Conservation (phyloP, 2,329 filamentous ascomycete genomes). For the Hortaea werneckii region DNA sequence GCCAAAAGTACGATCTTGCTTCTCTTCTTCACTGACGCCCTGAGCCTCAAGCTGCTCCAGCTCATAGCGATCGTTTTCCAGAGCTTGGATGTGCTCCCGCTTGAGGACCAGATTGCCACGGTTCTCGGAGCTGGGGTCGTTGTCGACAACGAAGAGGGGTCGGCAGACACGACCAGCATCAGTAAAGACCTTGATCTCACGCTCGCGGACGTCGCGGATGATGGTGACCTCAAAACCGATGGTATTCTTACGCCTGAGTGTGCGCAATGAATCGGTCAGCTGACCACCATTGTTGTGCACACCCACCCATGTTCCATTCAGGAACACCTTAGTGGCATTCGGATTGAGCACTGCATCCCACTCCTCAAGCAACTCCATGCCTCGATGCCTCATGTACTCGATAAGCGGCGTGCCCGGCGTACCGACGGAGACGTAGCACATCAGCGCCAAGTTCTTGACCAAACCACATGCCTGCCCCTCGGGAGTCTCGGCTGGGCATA, state of each 20-base stretch:
- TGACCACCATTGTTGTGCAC: slow-evolving; percentile 82
- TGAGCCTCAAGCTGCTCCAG: slow-evolving; percentile 32
- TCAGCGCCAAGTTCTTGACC: slow-evolving; percentile 93
- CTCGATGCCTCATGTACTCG: slow-evolving; percentile 89
- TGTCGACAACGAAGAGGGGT: slow-evolving; percentile 87
- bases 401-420: slow-evolving; percentile 83
- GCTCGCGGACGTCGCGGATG: slow-evolving; percentile 89
- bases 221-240: slow-evolving; percentile 89
- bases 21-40: slow-evolving; percentile 49
- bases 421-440: slow-evolving; percentile 97
- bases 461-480: slow-evolving; percentile 97
- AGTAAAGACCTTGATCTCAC: slow-evolving; percentile 97
- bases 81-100: slow-evolving; percentile 67
- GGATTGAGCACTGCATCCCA: slow-evolving; percentile 61
- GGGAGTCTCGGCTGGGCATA: slow-evolving; percentile 93
- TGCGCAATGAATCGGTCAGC: slow-evolving; percentile 50
- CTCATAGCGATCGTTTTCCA: slow-evolving; percentile 63
- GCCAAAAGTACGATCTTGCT: slow-evolving; percentile 56
- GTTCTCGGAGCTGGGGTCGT: slow-evolving; percentile 63
- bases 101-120: slow-evolving; percentile 71
- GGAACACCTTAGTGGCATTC: slow-evolving; percentile 92
- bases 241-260: slow-evolving; percentile 54
- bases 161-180: slow-evolving; percentile 92
- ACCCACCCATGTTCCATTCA: slow-evolving; percentile 97
- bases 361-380: slow-evolving; percentile 95